Base-by-base conservation (phyloP, 805 yeast species). In the Ogataea angusta region DNA sequence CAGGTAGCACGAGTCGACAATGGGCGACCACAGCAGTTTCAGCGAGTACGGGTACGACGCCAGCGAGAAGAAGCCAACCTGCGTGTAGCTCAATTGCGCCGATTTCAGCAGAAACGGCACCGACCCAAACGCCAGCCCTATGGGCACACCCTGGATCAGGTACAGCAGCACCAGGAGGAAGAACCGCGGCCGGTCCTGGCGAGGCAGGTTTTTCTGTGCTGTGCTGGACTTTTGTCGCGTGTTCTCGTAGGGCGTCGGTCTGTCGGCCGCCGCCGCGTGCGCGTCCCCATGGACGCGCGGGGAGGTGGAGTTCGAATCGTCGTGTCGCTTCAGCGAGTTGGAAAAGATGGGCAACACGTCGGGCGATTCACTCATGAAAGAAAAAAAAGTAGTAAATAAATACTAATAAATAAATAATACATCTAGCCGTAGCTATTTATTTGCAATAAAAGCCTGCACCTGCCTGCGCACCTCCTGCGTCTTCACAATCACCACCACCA, bases 21-120 rank as follows among this genome's bases (percentile, higher is more conserved):
- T 75, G 0, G 99, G 99, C 10, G 96, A 85, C 98, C 99, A 93
- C 33, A 91, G 64, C 42, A 93, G 73, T 62, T 93, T 93, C 49
- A 93, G 67, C 7, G 96, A 85, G 64, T 93, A 93, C 2, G 99
- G 99, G 57, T 93, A 93, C 3, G 96, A 80, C 0, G 98, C 97
- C 48, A 93, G 68, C 2, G 95, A 78, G 60, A 93, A 93, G 3
- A 90, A 58, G 1, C 98, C 99, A 6, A 93, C 85, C 54, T 90
- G 95, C 0, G 96, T 80, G 58, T 86, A 93, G 10, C 89, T 75
- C 12, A 91, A 72, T 42, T 84, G 80, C 24, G 66, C 67, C 4
- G 91, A 76, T 59, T 93, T 93, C 42, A 93, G 70, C 14, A 93
- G 66, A 56, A 90, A 93, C 2, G 99, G 99, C 9, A 93, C 75